phyloP scores from a whole-genome alignment of 2,329 filamentous ascomycete genomes.

The Monilinia fructigena region DNA sequence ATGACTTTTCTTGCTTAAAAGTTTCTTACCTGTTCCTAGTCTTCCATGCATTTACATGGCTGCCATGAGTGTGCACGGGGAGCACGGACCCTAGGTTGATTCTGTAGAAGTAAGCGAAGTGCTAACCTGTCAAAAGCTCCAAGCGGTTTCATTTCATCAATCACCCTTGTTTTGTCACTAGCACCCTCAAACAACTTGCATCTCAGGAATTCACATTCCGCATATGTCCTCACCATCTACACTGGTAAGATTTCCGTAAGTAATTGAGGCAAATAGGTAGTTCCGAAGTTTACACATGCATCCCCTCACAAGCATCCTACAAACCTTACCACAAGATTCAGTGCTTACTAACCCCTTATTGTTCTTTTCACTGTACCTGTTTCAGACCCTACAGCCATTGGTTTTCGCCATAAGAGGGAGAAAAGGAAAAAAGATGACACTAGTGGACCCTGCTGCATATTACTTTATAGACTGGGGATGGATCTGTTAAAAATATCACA shows the following conservation, averaged over 20 bases:
- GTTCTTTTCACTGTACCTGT: slow-evolving; percentile 26
- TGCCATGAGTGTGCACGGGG: slow-evolving; percentile 26
- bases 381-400: slow-evolving; percentile 34
- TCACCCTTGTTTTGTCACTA: slow-evolving; percentile 22
- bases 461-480: slow-evolving; percentile 30
- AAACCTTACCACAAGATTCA: neutral
- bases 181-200: slow-evolving; percentile 16
- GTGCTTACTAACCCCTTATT: slow-evolving; percentile 14
- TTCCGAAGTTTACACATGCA: neutral
- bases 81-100: slow-evolving; percentile 25
- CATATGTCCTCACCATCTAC: neutral
- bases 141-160: slow-evolving; percentile 33
- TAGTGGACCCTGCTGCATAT: slow-evolving; percentile 26
- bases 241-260: neutral
- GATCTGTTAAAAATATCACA: slow-evolving; percentile 26
- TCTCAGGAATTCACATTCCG: slow-evolving; percentile 1
- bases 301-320: no score
- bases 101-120: slow-evolving; percentile 16
- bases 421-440: slow-evolving; percentile 4
- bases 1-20: neutral
- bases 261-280: slow-evolving; percentile 13
- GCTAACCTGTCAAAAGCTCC: slow-evolving; percentile 25
- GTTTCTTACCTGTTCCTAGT: neutral
- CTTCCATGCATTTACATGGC: slow-evolving; percentile 18
- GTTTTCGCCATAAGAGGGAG: slow-evolving; percentile 21